Conservation (phyloP, 495 filamentous ascomycete species). For the Penicillium canescens region DNA sequence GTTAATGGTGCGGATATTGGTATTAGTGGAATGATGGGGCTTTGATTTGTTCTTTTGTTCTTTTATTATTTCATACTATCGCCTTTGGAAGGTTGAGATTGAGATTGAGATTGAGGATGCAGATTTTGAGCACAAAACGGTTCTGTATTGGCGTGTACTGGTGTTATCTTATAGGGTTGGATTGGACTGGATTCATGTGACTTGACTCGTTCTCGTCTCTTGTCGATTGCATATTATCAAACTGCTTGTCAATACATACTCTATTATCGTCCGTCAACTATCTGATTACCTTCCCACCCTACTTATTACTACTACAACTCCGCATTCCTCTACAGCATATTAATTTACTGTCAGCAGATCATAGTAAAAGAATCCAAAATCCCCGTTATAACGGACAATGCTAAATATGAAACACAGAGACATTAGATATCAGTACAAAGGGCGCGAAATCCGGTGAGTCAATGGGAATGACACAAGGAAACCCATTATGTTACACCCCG, state of each 20-base stretch:
- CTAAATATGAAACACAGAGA: slow-evolving; percentile 31
- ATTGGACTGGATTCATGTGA: not conserved
- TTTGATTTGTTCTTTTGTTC: slow-evolving; percentile 4
- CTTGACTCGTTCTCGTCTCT: too few species aligned
- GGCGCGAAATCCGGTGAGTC: slow-evolving; percentile 2
- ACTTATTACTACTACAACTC: too few species aligned
- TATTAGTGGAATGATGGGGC: slow-evolving; percentile 8
- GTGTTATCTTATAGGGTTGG: not conserved
- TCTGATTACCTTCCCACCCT: too few species aligned
- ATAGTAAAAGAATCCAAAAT: slow-evolving; percentile 22
- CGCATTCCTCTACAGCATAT: too few species aligned
- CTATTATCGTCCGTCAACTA: too few species aligned
- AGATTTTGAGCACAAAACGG: not conserved
- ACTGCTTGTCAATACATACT: not conserved
- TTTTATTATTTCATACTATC: too few species aligned
- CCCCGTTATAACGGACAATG: slow-evolving; percentile 31
- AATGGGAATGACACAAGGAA: slow-evolving; percentile 4
- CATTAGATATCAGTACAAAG: slow-evolving; percentile 36
- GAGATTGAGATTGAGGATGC: too few species aligned
- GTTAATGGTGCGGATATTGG: slow-evolving; percentile 5
- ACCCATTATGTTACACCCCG: slow-evolving; percentile 12
- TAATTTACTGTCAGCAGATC: too few species aligned
- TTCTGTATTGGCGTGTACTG: not conserved
- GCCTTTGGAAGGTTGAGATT: too few species aligned
- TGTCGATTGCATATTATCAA: not conserved